Evolutionary conservation across 306 rosid species (phyloP).

Genomic region (Cicer bijugum): DNA sequence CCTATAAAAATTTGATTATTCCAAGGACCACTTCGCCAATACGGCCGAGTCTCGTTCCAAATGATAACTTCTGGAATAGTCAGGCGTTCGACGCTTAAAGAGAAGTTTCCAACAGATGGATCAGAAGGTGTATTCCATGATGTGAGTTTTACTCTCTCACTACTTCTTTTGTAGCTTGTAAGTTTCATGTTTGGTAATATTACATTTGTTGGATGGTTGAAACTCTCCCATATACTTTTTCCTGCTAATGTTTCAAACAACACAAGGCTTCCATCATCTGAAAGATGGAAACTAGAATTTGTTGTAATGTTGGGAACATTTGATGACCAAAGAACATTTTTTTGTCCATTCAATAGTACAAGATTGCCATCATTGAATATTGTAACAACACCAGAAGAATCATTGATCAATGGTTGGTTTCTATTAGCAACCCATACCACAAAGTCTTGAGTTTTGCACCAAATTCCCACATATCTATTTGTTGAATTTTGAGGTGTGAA

Average conservation of each 20-base stretch:
- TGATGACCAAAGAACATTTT: constrained; percentile 47
- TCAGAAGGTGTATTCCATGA: constrained; percentile 48
- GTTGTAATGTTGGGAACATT: constrained; percentile 10
- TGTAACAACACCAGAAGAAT: constrained; percentile 36
- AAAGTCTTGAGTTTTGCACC: constrained; percentile 1
- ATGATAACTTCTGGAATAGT: not conserved
- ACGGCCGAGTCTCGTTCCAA: not conserved
- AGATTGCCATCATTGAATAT: constrained; percentile 40
- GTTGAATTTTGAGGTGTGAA: constrained; percentile 3
- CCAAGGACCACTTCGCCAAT: constrained; percentile 43
- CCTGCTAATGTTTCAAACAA: constrained; percentile 24
- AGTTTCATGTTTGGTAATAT: constrained; percentile 39
- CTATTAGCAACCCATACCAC: constrained; percentile 24
- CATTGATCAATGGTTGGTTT: constrained; percentile 34
- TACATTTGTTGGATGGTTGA: constrained; percentile 44
- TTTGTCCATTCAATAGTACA: constrained; percentile 41
- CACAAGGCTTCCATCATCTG: constrained; percentile 50
- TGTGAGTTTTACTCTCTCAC: constrained; percentile 27
- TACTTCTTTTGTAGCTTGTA: not conserved
- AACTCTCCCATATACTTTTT: constrained; percentile 48
- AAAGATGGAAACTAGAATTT: constrained; percentile 42
- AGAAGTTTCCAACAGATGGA: constrained; percentile 49
- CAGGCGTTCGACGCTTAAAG: not conserved
- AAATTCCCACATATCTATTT: constrained; percentile 3
- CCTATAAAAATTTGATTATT: constrained; percentile 9